Conservation (phyloP, 345 rosid genomes). For the Populus nigra region DNA sequence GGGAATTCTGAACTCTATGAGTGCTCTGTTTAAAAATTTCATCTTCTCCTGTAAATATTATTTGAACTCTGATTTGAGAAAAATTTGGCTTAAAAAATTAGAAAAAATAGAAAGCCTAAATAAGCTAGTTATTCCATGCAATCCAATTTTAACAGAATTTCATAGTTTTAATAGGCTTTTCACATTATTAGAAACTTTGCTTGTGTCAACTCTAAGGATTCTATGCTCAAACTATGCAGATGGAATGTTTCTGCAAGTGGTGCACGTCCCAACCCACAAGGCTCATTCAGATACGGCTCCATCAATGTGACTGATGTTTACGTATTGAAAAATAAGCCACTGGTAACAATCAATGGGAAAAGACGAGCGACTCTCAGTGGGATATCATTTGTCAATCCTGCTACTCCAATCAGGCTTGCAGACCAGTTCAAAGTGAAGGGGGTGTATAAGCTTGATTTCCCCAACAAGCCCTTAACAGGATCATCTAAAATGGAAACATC, state of each 20-base stretch:
- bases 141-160: not conserved
- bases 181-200: not conserved
- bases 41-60: not conserved
- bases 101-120: not conserved
- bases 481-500: slow-evolving; percentile 69
- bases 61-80: not conserved
- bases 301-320: slow-evolving; percentile 90
- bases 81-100: not conserved
- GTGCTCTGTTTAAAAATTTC: not conserved
- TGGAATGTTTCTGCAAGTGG: slow-evolving; percentile 99
- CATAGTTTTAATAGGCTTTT: not conserved
- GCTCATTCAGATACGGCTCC: slow-evolving; percentile 90
- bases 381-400: slow-evolving; percentile 76
- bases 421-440: slow-evolving; percentile 79
- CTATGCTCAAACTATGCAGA: slow-evolving; percentile 42
- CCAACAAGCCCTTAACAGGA: slow-evolving; percentile 70
- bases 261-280: slow-evolving; percentile 98
- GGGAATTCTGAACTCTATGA: not conserved
- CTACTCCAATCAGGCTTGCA: slow-evolving; percentile 91
- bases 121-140: not conserved
- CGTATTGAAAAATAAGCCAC: slow-evolving; percentile 74
- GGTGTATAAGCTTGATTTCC: slow-evolving; percentile 90
- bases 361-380: slow-evolving; percentile 70
- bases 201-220: not conserved
- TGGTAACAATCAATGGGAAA: slow-evolving; percentile 65